These are phyloP conservation scores for Leishmania mexicana DNA, from an alignment of 208 protist genomes.

Conservation along the genomic window DNA sequence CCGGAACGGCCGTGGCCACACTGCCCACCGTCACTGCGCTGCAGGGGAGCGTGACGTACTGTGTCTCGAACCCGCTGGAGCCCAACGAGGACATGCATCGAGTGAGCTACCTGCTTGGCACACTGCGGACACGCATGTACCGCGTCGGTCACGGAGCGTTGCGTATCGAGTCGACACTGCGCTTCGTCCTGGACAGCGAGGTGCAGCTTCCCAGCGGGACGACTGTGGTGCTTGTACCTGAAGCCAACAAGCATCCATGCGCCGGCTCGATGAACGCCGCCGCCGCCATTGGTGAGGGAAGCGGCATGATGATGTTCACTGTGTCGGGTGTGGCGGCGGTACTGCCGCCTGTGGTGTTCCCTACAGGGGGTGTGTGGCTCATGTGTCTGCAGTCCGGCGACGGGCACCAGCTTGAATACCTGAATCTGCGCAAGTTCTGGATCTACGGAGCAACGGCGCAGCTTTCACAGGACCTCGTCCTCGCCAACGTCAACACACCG, in stretches of 20 bases:
- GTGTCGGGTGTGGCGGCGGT: conserved; percentile 4
- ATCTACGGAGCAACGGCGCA: conserved; percentile 31
- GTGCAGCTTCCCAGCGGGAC: not conserved
- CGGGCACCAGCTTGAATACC: conserved; percentile 1
- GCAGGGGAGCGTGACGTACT: not conserved
- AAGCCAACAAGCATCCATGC: not conserved
- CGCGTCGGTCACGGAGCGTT: conserved; percentile 2
- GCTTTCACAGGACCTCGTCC: conserved; percentile 24
- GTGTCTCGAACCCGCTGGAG: conserved; percentile 5
- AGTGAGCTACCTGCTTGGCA: not conserved
- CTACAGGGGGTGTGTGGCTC: conserved; percentile 26
- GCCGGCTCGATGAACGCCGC: not conserved
- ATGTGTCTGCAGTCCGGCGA: conserved; percentile 33
- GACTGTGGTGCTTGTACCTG: not conserved
- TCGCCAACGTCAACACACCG: conserved; percentile 18
- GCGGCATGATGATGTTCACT: conserved; percentile 1
- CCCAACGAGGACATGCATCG: not conserved
- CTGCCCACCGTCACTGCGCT: not conserved
- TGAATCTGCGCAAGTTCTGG: conserved; percentile 18
- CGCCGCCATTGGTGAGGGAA: not conserved
- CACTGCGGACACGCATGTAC: not conserved
- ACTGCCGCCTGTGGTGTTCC: conserved; percentile 29
- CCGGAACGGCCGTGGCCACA: not conserved
- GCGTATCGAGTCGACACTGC: not conserved
- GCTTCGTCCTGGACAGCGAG: conserved; percentile 8